A percentile compares a stretch with the other conserved stretches of the same genome.
phyloP scores from a whole-genome alignment of 2,329 filamentous ascomycete species.

The Trichoderma brevicompactum region DNA sequence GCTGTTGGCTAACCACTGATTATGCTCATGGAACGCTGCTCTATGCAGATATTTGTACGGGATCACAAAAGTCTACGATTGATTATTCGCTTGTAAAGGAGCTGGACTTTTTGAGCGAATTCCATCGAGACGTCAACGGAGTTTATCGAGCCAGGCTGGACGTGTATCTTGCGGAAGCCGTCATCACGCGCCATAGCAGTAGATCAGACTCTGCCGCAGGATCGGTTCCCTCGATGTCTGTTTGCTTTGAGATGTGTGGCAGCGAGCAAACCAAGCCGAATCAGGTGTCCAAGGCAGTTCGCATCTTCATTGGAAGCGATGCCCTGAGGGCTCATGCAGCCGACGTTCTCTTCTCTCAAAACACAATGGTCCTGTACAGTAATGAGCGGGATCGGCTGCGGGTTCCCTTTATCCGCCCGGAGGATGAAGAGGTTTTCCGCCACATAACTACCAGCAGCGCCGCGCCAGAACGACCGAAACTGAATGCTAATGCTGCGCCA shows the following conservation, averaged over 20 bases:
- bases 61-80: slow-evolving; percentile 85
- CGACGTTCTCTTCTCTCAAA: slow-evolving; percentile 90
- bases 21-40: slow-evolving; percentile 89
- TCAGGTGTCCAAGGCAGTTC: slow-evolving; percentile 64
- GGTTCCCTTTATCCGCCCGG: slow-evolving; percentile 89
- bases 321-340: slow-evolving; percentile 83
- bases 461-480: slow-evolving; percentile 59
- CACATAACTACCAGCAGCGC: slow-evolving; percentile 68
- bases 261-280: slow-evolving; percentile 48
- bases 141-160: slow-evolving; percentile 72
- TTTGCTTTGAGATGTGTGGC: slow-evolving; percentile 76
- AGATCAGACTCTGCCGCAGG: slow-evolving; percentile 72
- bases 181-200: slow-evolving; percentile 75
- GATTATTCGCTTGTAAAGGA: slow-evolving; percentile 75
- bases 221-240: slow-evolving; percentile 74
- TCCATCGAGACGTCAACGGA: slow-evolving; percentile 69
- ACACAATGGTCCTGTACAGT: slow-evolving; percentile 84
- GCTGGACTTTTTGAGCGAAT: slow-evolving; percentile 69
- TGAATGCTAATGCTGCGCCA: slow-evolving; percentile 58
- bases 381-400: slow-evolving; percentile 85
- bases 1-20: slow-evolving; percentile 90
- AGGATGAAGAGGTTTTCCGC: slow-evolving; percentile 82
- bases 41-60: slow-evolving; percentile 91
- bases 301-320: slow-evolving; percentile 90
- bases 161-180: slow-evolving; percentile 89